These are phyloP conservation scores for Cutaneotrichosporon sp. DNA, from an alignment of 1,284 basidiomycete species.

Conservation along the genomic window DNA sequence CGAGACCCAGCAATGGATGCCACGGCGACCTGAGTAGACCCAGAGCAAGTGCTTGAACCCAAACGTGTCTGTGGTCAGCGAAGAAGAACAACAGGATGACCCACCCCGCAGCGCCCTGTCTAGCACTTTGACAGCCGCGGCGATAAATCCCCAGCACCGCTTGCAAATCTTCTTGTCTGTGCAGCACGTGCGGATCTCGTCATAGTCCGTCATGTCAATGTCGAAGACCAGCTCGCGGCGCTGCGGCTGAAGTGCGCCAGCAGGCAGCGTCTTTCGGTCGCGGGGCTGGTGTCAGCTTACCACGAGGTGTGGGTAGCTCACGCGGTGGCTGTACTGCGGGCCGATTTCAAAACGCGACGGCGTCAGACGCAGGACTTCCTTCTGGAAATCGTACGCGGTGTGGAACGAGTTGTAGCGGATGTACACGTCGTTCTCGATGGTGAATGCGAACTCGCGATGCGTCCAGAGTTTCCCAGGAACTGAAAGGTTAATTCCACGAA, in stretches of 20 bases:
- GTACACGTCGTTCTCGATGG: constrained; percentile 84
- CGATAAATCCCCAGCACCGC: constrained; percentile 92
- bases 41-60: constrained; percentile 75
- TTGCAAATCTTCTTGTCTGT: constrained; percentile 85
- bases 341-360: constrained; percentile 96
- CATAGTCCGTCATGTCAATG: constrained; percentile 99
- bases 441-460: constrained; percentile 96
- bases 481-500: constrained; percentile 18
- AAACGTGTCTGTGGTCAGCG: constrained; percentile 58
- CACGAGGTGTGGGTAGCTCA: constrained; percentile 48
- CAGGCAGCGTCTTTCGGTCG: constrained; percentile 80
- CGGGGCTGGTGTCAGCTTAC: constrained; percentile 58
- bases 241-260: constrained; percentile 68
- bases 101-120: constrained; percentile 67
- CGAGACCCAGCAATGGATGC: constrained; percentile 97
- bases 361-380: constrained; percentile 73
- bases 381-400: constrained; percentile 82
- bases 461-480: constrained; percentile 65
- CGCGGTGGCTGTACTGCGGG: constrained; percentile 82
- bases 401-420: constrained; percentile 91
- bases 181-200: constrained; percentile 92
- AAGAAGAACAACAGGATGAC: constrained; percentile 7
- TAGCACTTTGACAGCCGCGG: constrained; percentile 83
- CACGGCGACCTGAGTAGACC: constrained; percentile 98
- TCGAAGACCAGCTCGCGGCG: constrained; percentile 96